phyloP scores from a whole-genome alignment of 345 rosid genomes.

The Eutrema heterophyllum region DNA sequence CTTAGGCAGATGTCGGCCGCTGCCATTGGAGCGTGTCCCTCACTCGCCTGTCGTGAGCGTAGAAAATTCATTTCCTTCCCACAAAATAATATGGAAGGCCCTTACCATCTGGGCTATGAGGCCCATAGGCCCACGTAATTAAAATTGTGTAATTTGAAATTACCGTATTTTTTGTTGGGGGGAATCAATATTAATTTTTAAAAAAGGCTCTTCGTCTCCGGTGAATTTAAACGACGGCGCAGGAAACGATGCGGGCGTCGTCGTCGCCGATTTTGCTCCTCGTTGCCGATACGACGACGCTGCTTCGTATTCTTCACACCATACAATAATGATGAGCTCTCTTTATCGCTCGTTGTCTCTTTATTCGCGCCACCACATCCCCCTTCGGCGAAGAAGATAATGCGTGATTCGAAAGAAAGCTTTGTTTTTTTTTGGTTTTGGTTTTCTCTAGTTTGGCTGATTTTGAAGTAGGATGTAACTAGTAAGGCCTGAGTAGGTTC shows the following conservation, averaged over 20 bases:
- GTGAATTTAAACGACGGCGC: neutral
- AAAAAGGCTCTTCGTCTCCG: neutral
- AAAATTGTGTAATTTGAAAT: neutral
- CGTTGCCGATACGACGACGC: neutral
- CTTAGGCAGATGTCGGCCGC: slow-evolving; percentile 18
- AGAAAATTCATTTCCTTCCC: neutral
- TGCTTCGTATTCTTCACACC: neutral
- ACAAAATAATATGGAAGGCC: neutral
- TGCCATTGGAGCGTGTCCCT: slow-evolving; percentile 13
- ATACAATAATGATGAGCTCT: neutral
- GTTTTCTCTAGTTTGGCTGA: neutral
- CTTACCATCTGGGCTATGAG: neutral
- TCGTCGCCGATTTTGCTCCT: neutral
- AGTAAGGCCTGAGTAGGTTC: neutral
- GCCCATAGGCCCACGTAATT: slow-evolving; percentile 20
- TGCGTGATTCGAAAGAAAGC: too few relatives aligned
- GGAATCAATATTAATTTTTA: neutral
- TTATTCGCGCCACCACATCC: too few relatives aligned
- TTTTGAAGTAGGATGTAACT: neutral
- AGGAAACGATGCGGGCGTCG: neutral
- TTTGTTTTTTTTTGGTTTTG: neutral
- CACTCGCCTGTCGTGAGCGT: neutral
- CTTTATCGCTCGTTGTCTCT: neutral
- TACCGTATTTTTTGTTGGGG: neutral
- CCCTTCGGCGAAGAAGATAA: too few relatives aligned